Base-by-base conservation (phyloP, 257 asterid species). In the Verbena officinalis region DNA sequence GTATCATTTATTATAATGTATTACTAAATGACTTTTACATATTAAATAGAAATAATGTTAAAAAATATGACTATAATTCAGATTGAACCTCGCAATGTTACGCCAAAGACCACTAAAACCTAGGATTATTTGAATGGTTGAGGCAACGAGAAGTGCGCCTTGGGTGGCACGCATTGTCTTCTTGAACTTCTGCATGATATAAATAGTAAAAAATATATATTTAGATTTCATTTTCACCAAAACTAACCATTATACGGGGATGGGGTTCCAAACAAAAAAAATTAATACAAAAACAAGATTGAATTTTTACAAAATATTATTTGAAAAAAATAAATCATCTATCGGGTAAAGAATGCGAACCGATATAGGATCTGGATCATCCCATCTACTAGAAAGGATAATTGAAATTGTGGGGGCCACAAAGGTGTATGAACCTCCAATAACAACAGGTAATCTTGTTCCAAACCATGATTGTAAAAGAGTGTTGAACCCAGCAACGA, bases 101-200 rank as follows among this genome's bases (percentile, higher is more conserved):
- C 96, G 95, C 97, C 95, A 87, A 55, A 90, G 97, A 42, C 97
- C 96, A 77, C 96, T 90, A 74, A 90, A 90, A 52, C 97, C 97
- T 8, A 90, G 70, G 71, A 87, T 86, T 56, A 90, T 87, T 54
- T 90, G 96, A 81, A 90, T 74, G 43, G 89, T 82, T 14, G 97
- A 90, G 55, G 95, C 96, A 64, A 90, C 82, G 13, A 90, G 87
- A 39, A 85, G 77, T 44, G 97, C 95, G 17, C 97, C 97, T 45
- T 90, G 97, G 1, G 95, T 83, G 19, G 97, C 97, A 70, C 97
- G 75, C 97, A 90, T 90, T 69, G 75, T 75, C 78, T 90, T 90
- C 80, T 73, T 82, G 82, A 90, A 90, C 72, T 65, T 85, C 96
- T 87, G 83, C 80, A n/a, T 3, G 27, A 53, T 51, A 61, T 67